Evolutionary conservation across 306 rosid genomes (phyloP).

Genomic region (Glycine latifolia): DNA sequence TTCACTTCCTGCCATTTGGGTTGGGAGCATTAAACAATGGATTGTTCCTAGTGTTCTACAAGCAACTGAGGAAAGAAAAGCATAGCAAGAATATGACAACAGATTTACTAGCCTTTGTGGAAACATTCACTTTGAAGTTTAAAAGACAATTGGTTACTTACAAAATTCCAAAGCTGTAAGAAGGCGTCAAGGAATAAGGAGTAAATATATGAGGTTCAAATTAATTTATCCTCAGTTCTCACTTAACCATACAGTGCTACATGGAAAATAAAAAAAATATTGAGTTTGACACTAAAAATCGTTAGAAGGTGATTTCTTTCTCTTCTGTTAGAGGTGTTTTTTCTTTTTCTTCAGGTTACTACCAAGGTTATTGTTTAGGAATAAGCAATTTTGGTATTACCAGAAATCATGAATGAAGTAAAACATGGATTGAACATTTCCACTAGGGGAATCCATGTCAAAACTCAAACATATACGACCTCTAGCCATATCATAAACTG

Average conservation of each 20-base stretch:
- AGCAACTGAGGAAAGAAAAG: constrained; percentile 36
- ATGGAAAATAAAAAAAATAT: constrained; percentile 2
- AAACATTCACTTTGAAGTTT: constrained; percentile 26
- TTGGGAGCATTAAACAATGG: constrained; percentile 34
- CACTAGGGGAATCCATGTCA: constrained; percentile 7
- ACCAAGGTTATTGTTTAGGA: constrained; percentile 2
- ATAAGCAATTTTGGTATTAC: constrained; percentile 17
- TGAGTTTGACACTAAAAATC: constrained; percentile 15
- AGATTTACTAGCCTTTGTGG: constrained; percentile 26
- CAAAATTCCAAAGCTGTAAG: constrained; percentile 19
- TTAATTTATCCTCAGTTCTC: constrained; percentile 15
- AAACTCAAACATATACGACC: neutral
- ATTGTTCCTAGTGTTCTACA: constrained; percentile 1
- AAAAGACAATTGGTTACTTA: constrained; percentile 1
- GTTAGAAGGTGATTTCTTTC: neutral
- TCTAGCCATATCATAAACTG: constrained; percentile 16
- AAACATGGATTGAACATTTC: constrained; percentile 12
- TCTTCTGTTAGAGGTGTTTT: neutral
- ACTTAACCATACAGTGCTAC: constrained; percentile 15
- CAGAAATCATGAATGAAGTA: neutral
- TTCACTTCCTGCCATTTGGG: constrained; percentile 78
- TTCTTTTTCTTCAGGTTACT: neutral
- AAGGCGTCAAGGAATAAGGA: constrained; percentile 15
- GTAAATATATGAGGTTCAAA: constrained; percentile 29
- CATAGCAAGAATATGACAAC: constrained; percentile 7